phyloP scores from a whole-genome alignment of 2,329 filamentous ascomycete species.

The Xylaria arbuscula region DNA sequence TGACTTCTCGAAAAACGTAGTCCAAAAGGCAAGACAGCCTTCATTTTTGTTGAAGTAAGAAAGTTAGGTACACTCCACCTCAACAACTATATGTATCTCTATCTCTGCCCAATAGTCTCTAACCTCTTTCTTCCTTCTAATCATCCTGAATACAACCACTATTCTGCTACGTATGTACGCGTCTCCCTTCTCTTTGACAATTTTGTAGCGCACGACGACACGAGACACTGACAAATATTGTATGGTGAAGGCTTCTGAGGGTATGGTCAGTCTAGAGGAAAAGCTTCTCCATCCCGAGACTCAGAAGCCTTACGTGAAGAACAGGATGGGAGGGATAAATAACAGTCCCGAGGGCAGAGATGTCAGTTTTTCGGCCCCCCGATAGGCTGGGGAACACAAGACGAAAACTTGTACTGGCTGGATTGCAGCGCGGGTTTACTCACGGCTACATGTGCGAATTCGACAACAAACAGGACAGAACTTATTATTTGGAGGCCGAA shows the following conservation, averaged over 20 bases:
- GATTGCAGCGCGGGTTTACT: conserved; percentile 23
- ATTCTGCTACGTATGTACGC: too few species aligned
- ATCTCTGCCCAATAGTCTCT: too few species aligned
- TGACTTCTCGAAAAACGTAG: conserved; percentile 17
- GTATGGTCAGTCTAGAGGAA: conserved; percentile 22
- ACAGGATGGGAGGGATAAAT: conserved; percentile 24
- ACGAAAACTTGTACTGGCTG: background rate
- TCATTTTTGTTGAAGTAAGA: too few species aligned
- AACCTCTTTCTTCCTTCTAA: too few species aligned
- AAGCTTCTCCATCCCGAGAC: conserved; percentile 26
- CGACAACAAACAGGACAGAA: conserved; percentile 25
- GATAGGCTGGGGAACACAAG: background rate
- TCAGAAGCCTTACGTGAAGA: conserved; percentile 24
- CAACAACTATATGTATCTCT: too few species aligned
- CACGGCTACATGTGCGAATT: conserved; percentile 27
- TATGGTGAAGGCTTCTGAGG: conserved; percentile 14
- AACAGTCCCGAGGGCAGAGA: conserved; percentile 27
- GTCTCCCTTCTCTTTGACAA: too few species aligned
- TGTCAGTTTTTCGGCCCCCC: conserved; percentile 4
- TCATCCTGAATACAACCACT: too few species aligned
- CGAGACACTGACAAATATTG: background rate
- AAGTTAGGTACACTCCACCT: too few species aligned
- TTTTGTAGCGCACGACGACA: background rate
- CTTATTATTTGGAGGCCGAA: conserved; percentile 24
- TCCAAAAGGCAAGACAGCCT: conserved; percentile 11